Base-by-base conservation (phyloP, 352 stramenopile species). In the Aphanomyces astaci region DNA sequence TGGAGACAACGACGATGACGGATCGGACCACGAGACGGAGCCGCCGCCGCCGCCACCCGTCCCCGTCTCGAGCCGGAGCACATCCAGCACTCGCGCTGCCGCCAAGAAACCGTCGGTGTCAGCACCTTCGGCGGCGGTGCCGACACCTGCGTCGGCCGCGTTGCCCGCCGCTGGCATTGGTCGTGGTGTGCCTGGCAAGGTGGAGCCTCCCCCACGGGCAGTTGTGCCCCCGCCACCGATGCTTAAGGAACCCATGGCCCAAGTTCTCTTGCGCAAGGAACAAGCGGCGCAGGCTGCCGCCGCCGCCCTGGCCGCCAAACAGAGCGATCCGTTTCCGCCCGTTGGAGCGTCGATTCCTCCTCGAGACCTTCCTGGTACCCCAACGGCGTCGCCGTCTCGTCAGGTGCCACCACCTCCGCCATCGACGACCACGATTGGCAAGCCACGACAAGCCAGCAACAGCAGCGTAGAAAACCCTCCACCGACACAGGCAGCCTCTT, bases 141-240 rank as follows among this genome's bases (percentile, higher is more conserved):
- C n/a, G n/a, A n/a, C n/a, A n/a, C n/a, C n/a, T n/a, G n/a, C n/a
- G n/a, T n/a, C n/a, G n/a, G n/a, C n/a, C n/a, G n/a, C n/a, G n/a
- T n/a, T n/a, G n/a, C n/a, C n/a, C n/a, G n/a, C n/a, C n/a, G n/a
- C n/a, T n/a, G n/a, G n/a, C n/a, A n/a, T n/a, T n/a, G n/a, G n/a
- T n/a, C n/a, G n/a, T n/a, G n/a, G n/a, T n/a, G n/a, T n/a, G n/a
- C n/a, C n/a, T n/a, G n/a, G n/a, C n/a, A n/a, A n/a, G n/a, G n/a
- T n/a, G n/a, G n/a, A n/a, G n/a, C n/a, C n/a, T n/a, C n/a, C n/a
- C n/a, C n/a, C 57, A 77, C 81, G 55, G 82, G 82, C 62, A 94
- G 91, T 64, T 82, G 86, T 24, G 82, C 84, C 22, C 79, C 86
- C 24, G 80, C 81, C 13, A 79, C 79, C 2, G 81, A 90, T 39